Evolutionary conservation across 2,329 filamentous ascomycete genomes (phyloP), one percentile per base, ranked within the genome.

Genomic region (Blumeria hordei): DNA sequence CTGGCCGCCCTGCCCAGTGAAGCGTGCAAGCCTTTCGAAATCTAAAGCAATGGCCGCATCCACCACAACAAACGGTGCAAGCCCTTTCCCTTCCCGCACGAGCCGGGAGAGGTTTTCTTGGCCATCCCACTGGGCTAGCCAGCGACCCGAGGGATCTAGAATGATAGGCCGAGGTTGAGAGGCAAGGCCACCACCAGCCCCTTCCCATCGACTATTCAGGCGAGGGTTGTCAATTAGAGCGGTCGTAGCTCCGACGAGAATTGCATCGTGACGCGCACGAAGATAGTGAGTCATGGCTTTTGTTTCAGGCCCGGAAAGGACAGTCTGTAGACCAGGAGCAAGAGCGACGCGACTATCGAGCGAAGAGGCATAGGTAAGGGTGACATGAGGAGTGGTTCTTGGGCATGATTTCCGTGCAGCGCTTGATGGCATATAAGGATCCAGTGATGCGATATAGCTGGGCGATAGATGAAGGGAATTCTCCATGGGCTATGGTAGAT

Each of bases 281-380:
- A 96, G 76, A 65, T 84, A 86, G 68, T 96, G 90, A 0, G 90
- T 95, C 86, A 96, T 93, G 54, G 85, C 77, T 68, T 94, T 94
- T 39, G 86, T 86, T 59, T 81, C 74, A 0, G 83, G 77, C 3
- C 88, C 88, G 1, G 90, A 96, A 12, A 96, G 76, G 0, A 76
- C 72, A 1, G 90, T 96, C 60, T 83, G 84, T n/a, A 79, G 73
- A 12, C 88, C 88, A 6, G 75, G 77, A 10, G 72, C 59, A 7
- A 62, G 57, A 3, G 60, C 52, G 16, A 62, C 52, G 39, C 80
- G 77, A 43, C 83, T 82, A 69, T 96, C 90, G 60, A 98, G 81
- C 3, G 88, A 95, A 10, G 82, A 83, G 21, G 92, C 90, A 67
- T 88, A 96, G 11, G 90, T 95, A 43, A 95, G 73, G 14, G 55